Evolutionary conservation across 2,329 filamentous ascomycete species (phyloP).

Genomic region (Cordyceps militaris): DNA sequence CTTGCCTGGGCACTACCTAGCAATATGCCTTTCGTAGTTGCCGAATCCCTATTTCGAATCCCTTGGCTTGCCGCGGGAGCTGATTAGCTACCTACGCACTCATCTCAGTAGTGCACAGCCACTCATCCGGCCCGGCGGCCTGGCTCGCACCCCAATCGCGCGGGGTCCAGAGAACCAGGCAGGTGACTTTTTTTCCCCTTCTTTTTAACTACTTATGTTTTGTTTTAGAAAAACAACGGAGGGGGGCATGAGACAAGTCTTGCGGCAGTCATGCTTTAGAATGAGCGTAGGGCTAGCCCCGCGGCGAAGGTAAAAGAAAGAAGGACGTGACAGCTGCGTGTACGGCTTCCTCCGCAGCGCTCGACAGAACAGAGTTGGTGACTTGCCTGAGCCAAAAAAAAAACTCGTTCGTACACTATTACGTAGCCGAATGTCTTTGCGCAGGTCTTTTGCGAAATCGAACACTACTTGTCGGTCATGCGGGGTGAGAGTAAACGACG

Average conservation of each 20-base stretch:
- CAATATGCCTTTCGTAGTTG: neutral
- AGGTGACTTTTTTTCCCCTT: too few species aligned
- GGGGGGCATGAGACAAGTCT: neutral
- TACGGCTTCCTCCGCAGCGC: neutral
- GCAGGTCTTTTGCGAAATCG: too few species aligned
- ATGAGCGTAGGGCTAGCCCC: neutral
- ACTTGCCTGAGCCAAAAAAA: neutral
- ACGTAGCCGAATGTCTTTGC: neutral
- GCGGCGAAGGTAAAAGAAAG: neutral
- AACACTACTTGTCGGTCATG: neutral
- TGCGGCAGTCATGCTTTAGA: neutral
- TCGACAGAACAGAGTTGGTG: neutral
- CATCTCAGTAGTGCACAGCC: too few species aligned
- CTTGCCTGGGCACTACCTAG: too few species aligned
- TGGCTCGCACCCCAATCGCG: too few species aligned
- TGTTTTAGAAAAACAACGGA: neutral
- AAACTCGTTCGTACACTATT: neutral
- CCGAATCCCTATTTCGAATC: neutral
- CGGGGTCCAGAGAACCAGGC: too few species aligned
- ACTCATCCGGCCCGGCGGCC: too few species aligned
- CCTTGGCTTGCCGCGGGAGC: neutral
- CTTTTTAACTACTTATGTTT: neutral
- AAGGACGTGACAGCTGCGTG: neutral
- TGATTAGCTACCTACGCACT: too few species aligned
- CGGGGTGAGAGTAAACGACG: constrained; percentile 2